A percentile compares a stretch with the other conserved stretches of the same genome.
Conservation (phyloP, 2,329 filamentous ascomycete genomes). For the Aspergillus hiratsukae region DNA sequence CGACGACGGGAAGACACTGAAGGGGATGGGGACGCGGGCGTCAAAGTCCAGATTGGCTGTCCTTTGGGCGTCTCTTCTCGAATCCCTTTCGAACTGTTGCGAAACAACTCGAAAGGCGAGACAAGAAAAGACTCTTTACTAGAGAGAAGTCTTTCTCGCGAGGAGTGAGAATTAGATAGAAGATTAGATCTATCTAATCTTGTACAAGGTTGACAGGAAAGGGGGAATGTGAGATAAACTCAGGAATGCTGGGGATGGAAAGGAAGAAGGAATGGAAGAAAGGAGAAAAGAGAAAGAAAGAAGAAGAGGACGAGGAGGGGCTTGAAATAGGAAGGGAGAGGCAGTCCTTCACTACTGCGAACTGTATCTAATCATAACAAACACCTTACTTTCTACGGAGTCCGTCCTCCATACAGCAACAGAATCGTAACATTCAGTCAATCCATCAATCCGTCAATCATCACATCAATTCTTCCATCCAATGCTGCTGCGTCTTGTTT, state of each 20-base stretch:
- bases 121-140: constrained; percentile 45
- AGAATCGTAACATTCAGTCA: background rate
- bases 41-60: constrained; percentile 99
- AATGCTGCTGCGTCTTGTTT: constrained; percentile 7
- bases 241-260: constrained; percentile 13
- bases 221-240: constrained; percentile 10
- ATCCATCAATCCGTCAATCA: background rate
- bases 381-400: background rate
- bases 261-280: constrained; percentile 11
- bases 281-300: constrained; percentile 4
- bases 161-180: constrained; percentile 13
- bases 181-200: constrained; percentile 19
- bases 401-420: background rate
- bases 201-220: constrained; percentile 17
- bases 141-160: constrained; percentile 35
- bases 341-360: background rate
- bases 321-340: constrained; percentile 8
- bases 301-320: constrained; percentile 7
- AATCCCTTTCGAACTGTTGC: constrained; percentile 49
- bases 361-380: background rate
- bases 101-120: constrained; percentile 45
- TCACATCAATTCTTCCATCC: background rate
- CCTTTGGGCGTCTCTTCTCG: constrained; percentile 70
- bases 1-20: constrained; percentile 99
- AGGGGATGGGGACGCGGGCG: constrained; percentile 97